Conservation (phyloP, 148 eudicot genomes). For the Diospyros lotus region DNA sequence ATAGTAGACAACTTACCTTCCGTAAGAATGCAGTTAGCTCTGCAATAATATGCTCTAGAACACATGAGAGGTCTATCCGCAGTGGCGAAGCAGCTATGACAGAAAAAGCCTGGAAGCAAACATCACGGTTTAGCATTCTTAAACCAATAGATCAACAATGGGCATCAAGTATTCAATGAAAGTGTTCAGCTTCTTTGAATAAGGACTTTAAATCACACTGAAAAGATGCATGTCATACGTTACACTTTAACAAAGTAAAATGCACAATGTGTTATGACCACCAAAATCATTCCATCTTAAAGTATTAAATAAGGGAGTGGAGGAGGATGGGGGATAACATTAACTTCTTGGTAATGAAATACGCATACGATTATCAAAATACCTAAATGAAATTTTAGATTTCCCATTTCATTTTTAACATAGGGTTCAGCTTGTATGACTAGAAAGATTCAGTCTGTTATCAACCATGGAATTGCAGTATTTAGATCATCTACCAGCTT, state of each 20-base stretch:
- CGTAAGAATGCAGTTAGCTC: slow-evolving; percentile 91
- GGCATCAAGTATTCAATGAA: not conserved
- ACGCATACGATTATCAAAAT: too few relatives aligned
- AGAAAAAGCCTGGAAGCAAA: slow-evolving; percentile 72
- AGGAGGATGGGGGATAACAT: not conserved
- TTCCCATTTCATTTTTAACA: not conserved
- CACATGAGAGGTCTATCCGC: slow-evolving; percentile 73
- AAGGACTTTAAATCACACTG: not conserved
- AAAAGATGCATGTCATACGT: not conserved
- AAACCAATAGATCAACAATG: not conserved
- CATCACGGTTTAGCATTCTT: slow-evolving; percentile 10
- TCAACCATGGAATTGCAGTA: not conserved
- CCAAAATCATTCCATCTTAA: not conserved
- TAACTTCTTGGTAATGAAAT: not conserved
- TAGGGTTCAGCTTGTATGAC: not conserved
- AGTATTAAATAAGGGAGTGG: not conserved
- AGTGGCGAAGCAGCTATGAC: slow-evolving; percentile 93
- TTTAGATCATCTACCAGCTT: not conserved
- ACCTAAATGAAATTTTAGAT: too few relatives aligned
- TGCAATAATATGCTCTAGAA: slow-evolving; percentile 75
- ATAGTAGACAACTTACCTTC: slow-evolving; percentile 46
- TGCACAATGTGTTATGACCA: too few relatives aligned
- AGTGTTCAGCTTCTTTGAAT: not conserved
- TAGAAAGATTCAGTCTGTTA: slow-evolving; percentile 2
- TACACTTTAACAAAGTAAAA: not conserved